phyloP scores from a whole-genome alignment of 2,329 filamentous ascomycete species.

The Colletotrichum incanum region DNA sequence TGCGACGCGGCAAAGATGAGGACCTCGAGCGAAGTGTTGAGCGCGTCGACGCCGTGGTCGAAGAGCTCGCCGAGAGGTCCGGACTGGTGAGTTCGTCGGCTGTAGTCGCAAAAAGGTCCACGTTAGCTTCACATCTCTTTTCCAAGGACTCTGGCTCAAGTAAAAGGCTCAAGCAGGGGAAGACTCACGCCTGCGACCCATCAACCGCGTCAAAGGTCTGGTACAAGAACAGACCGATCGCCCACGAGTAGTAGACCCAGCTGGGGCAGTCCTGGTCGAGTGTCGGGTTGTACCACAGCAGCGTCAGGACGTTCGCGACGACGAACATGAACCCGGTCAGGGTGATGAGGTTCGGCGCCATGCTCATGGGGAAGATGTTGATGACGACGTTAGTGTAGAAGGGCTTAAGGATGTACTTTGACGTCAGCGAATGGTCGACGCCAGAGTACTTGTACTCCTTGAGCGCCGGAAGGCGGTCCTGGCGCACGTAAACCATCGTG shows the following conservation, averaged over 20 bases:
- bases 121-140: slow-evolving; percentile 17
- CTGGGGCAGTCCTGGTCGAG: slow-evolving; percentile 92
- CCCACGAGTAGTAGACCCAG: slow-evolving; percentile 97
- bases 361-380: slow-evolving; percentile 93
- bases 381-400: slow-evolving; percentile 98
- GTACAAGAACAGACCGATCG: slow-evolving; percentile 91
- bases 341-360: slow-evolving; percentile 93
- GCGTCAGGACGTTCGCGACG: slow-evolving; percentile 87
- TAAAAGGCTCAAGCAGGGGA: neutral
- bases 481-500: slow-evolving; percentile 94
- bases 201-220: slow-evolving; percentile 99
- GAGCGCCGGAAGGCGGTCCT: slow-evolving; percentile 89
- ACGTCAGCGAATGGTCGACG: slow-evolving; percentile 91
- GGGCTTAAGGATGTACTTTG: slow-evolving; percentile 95
- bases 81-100: slow-evolving; percentile 90
- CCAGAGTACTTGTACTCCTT: slow-evolving; percentile 96
- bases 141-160: neutral
- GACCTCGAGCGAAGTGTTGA: slow-evolving; percentile 95
- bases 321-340: slow-evolving; percentile 93
- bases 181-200: slow-evolving; percentile 87
- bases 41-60: slow-evolving; percentile 96
- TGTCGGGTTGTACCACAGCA: slow-evolving; percentile 96
- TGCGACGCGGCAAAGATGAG: slow-evolving; percentile 92
- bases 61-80: slow-evolving; percentile 96
- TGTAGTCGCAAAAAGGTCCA: slow-evolving; percentile 59